These are phyloP conservation scores for Phyllostachys edulis DNA, from an alignment of 176 grass and related monocot genomes.

Conservation along the genomic window DNA sequence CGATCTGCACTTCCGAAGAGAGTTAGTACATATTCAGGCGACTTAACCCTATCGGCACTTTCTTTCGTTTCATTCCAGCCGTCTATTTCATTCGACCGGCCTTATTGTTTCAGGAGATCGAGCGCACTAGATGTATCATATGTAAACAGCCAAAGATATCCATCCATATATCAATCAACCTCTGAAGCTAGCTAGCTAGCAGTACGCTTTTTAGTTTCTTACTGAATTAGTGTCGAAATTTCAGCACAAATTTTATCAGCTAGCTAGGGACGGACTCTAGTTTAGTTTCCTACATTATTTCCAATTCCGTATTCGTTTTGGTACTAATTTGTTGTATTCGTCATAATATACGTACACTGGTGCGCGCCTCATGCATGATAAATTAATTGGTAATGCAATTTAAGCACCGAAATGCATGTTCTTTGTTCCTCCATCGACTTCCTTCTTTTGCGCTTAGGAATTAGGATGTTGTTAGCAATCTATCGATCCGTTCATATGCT, in stretches of 20 bases:
- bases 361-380: too few relatives aligned
- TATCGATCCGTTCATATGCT: too few relatives aligned
- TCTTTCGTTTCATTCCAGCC: not conserved
- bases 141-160: not conserved
- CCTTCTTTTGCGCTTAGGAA: too few relatives aligned
- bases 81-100: not conserved
- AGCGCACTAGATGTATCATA: not conserved
- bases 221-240: not conserved
- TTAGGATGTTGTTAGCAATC: too few relatives aligned
- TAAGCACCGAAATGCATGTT: not conserved
- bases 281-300: not conserved
- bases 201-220: not conserved
- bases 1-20: too few relatives aligned
- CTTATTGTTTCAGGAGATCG: not conserved
- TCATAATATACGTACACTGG: too few relatives aligned
- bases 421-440: too few relatives aligned
- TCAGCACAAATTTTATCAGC: not conserved
- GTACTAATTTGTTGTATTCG: not conserved
- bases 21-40: too few relatives aligned
- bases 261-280: not conserved
- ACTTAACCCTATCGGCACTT: too few relatives aligned
- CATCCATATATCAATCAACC: not conserved
- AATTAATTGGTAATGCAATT: too few relatives aligned
- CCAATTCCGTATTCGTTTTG: not conserved
- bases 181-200: not conserved